A percentile compares a stretch with the other conserved stretches of the same genome.
phyloP scores from a whole-genome alignment of 495 filamentous ascomycete genomes.

The Talaromyces proteolyticus region DNA sequence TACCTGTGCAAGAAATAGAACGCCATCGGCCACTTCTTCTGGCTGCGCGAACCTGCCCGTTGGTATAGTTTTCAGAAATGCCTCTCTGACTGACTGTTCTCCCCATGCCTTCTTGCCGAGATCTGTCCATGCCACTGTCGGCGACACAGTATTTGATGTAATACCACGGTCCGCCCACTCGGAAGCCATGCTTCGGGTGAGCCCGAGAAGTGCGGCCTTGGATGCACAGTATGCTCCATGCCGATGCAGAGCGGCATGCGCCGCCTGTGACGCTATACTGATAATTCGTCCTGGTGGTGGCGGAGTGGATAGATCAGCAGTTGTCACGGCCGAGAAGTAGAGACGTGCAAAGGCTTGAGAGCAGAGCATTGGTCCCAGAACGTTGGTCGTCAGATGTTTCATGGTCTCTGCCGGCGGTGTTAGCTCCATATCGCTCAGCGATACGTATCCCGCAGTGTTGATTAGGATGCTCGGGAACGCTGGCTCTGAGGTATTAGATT shows the following conservation, averaged over 20 bases:
- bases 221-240: slow-evolving; percentile 45
- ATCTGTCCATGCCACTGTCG: slow-evolving; percentile 36
- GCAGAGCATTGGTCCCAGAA: slow-evolving; percentile 35
- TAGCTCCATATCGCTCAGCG: slow-evolving; percentile 31
- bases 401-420: slow-evolving; percentile 32
- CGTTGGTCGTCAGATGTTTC: slow-evolving; percentile 32
- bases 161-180: slow-evolving; percentile 32
- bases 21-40: slow-evolving; percentile 34
- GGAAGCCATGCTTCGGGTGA: slow-evolving; percentile 44
- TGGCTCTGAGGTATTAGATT: slow-evolving; percentile 10
- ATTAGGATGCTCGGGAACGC: slow-evolving; percentile 31
- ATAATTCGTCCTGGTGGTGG: slow-evolving; percentile 28
- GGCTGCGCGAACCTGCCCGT: slow-evolving; percentile 37
- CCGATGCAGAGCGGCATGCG: slow-evolving; percentile 27
- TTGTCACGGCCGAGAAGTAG: slow-evolving; percentile 22
- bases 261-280: slow-evolving; percentile 33
- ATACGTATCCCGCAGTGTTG: slow-evolving; percentile 38
- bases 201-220: slow-evolving; percentile 38
- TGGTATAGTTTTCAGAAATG: slow-evolving; percentile 28
- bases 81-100: slow-evolving; percentile 20
- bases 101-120: slow-evolving; percentile 36
- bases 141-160: slow-evolving; percentile 31
- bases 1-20: slow-evolving; percentile 33
- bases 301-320: slow-evolving; percentile 10
- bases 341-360: slow-evolving; percentile 32